Percentiles rank a stretch among this genome's conserved stretches.
These are phyloP conservation scores for Hypoxylon sp. DNA, from an alignment of 2,329 filamentous ascomycete genomes.

Conservation along the genomic window DNA sequence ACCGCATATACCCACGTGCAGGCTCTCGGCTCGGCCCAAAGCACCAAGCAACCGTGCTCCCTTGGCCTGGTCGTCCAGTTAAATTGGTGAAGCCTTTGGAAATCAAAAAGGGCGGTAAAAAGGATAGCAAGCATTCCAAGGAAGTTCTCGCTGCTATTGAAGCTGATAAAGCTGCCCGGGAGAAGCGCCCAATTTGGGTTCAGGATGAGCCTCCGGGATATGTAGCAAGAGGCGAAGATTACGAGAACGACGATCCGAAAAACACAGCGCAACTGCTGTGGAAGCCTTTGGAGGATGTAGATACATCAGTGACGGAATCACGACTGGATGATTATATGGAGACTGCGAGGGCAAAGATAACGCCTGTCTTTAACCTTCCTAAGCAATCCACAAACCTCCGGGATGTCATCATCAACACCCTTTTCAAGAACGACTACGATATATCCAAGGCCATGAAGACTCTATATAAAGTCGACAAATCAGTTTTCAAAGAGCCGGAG, in stretches of 20 bases:
- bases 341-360: conserved; percentile 67
- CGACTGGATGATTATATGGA: conserved; percentile 81
- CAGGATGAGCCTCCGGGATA: conserved; percentile 92
- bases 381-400: conserved; percentile 84
- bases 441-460: conserved; percentile 73
- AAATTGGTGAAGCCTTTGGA: conserved; percentile 89
- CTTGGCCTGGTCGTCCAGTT: conserved; percentile 89
- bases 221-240: conserved; percentile 82
- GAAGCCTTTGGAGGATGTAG: conserved; percentile 72
- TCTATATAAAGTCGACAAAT: conserved; percentile 72
- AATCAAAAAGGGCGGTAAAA: conserved; percentile 83
- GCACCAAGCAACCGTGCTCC: conserved; percentile 85
- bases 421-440: conserved; percentile 78
- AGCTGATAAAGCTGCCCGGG: conserved; percentile 79
- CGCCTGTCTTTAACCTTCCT: conserved; percentile 73
- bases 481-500: conserved; percentile 84
- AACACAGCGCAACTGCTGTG: conserved; percentile 81
- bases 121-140: conserved; percentile 79
- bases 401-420: conserved; percentile 79
- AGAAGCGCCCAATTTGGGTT: conserved; percentile 90
- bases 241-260: conserved; percentile 72
- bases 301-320: conserved; percentile 57
- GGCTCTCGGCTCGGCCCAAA: conserved; percentile 90
- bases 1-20: conserved; percentile 94
- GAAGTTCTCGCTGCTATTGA: conserved; percentile 82